Conservation (phyloP, 1,284 basidiomycete genomes). For the Fomitopsis pinicola region DNA sequence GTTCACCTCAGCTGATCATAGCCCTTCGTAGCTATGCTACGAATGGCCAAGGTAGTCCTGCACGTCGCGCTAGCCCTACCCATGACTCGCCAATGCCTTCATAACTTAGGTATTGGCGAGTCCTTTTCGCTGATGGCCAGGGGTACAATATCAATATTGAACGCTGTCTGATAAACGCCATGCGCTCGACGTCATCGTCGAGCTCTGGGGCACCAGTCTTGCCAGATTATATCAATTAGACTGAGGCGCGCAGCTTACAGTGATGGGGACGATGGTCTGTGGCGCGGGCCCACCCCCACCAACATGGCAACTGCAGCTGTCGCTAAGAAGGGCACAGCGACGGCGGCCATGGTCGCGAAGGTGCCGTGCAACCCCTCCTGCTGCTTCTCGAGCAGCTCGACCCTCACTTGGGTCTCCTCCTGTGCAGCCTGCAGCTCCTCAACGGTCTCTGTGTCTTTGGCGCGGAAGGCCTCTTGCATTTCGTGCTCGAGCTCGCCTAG, state of each 20-base stretch:
- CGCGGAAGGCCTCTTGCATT: background rate
- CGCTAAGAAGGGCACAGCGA: background rate
- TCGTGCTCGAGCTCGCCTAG: background rate
- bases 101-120: too few species aligned
- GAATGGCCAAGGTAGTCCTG: too few species aligned
- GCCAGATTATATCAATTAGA: background rate
- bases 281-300: background rate
- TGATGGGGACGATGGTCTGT: background rate
- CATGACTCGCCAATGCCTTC: too few species aligned
- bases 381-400: slow-evolving; percentile 3
- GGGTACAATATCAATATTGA: too few species aligned
- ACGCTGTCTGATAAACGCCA: too few species aligned
- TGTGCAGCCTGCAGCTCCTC: background rate
- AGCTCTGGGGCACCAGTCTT: too few species aligned
- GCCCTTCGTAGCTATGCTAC: too few species aligned
- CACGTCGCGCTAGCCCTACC: too few species aligned
- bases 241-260: background rate
- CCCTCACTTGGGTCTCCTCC: background rate
- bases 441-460: background rate
- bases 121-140: too few species aligned
- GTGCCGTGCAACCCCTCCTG: background rate
- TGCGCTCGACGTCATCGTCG: too few species aligned
- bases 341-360: background rate
- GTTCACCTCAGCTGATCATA: too few species aligned
- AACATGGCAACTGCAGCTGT: background rate